Evolutionary conservation across 345 rosid species (phyloP).

Genomic region (Gossypium turneri): DNA sequence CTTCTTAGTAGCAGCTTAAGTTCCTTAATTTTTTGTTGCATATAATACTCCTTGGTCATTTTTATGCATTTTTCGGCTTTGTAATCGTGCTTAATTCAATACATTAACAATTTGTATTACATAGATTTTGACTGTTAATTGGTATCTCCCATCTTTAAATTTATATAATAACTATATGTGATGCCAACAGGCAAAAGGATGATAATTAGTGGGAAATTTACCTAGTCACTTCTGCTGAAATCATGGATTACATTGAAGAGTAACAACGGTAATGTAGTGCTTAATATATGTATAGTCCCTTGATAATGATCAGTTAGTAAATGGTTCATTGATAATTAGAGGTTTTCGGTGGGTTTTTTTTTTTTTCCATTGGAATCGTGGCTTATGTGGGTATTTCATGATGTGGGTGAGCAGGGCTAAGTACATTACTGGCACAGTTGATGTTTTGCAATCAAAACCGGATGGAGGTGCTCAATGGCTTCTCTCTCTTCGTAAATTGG

Average conservation of each 20-base stretch:
- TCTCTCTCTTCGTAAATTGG: conserved; percentile 62
- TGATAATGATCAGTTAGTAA: background rate
- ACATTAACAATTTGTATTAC: background rate
- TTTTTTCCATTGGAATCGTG: background rate
- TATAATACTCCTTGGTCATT: background rate
- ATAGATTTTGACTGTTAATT: background rate
- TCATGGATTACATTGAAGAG: background rate
- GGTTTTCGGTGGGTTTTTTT: background rate
- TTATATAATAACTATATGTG: background rate
- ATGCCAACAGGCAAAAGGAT: background rate
- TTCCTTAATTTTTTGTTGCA: background rate
- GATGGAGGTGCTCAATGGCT: conserved; percentile 85
- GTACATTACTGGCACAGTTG: conserved; percentile 63
- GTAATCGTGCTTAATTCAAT: background rate
- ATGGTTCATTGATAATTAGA: background rate
- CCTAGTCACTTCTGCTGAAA: background rate
- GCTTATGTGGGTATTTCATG: conserved; percentile 8
- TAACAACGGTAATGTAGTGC: background rate
- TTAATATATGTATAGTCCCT: background rate
- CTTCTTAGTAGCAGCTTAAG: background rate
- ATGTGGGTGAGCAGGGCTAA: conserved; percentile 60
- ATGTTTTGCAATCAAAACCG: conserved; percentile 62
- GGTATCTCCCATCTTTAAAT: background rate
- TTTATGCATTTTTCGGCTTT: background rate
- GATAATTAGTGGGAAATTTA: background rate